Percentiles rank a stretch among this genome's conserved stretches.
phyloP scores from a whole-genome alignment of 2,329 filamentous ascomycete species.

The Furcasterigmium furcatum region DNA sequence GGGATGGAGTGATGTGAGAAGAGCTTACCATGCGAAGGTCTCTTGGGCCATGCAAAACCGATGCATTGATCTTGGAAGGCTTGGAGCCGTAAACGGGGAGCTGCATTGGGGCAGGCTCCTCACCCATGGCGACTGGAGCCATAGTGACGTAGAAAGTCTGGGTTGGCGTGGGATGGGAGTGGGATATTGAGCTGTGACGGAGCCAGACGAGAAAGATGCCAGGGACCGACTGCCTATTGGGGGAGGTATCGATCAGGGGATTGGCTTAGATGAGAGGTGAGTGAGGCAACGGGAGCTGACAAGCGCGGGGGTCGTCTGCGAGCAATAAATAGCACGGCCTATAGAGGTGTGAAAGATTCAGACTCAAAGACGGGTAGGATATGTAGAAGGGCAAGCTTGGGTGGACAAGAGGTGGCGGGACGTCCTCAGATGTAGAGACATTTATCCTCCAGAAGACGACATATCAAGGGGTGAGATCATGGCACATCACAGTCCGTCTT shows the following conservation, averaged over 20 bases:
- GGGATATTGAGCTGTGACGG: slow-evolving; percentile 19
- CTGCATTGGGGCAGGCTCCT: slow-evolving; percentile 39
- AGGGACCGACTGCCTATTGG: slow-evolving; percentile 13
- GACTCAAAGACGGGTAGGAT: background rate
- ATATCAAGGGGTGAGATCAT: slow-evolving; percentile 1
- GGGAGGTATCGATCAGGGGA: slow-evolving; percentile 9
- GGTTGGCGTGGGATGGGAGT: slow-evolving; percentile 29
- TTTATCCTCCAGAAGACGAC: slow-evolving; percentile 3
- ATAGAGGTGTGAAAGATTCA: slow-evolving; percentile 16
- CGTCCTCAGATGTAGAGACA: background rate
- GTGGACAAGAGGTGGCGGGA: background rate
- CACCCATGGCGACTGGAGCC: slow-evolving; percentile 48
- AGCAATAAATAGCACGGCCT: slow-evolving; percentile 7
- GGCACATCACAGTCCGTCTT: slow-evolving; percentile 3
- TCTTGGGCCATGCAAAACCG: slow-evolving; percentile 53
- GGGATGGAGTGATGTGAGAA: no score
- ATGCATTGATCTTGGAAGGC: slow-evolving; percentile 44
- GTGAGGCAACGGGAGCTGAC: slow-evolving; percentile 7
- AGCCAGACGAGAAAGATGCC: slow-evolving; percentile 5
- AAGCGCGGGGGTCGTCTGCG: slow-evolving; percentile 7
- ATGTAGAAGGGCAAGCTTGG: background rate
- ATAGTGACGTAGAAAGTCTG: slow-evolving; percentile 29
- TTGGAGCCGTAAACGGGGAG: slow-evolving; percentile 37
- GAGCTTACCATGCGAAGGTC: slow-evolving; percentile 57
- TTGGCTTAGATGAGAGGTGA: slow-evolving; percentile 8